Percentiles rank a stretch among this genome's conserved stretches.
These are phyloP conservation scores for Graphilbum sp. DNA, from an alignment of 2,329 filamentous ascomycete species.

Conservation along the genomic window DNA sequence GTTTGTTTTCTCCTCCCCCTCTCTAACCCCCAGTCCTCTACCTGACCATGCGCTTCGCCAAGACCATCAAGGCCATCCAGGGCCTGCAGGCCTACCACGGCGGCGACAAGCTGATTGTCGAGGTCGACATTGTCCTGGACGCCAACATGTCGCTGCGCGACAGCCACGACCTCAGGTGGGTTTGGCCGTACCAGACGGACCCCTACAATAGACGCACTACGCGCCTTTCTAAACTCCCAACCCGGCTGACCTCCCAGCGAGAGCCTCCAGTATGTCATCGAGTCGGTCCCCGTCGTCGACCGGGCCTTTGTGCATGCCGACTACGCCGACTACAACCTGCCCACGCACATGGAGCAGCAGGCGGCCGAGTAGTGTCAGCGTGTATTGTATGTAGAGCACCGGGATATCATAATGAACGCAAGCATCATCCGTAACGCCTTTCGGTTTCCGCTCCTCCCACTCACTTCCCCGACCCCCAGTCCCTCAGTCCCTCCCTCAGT, in stretches of 20 bases:
- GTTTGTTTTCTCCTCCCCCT: not conserved
- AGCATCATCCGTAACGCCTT: too few relatives aligned
- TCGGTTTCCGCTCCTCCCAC: too few relatives aligned
- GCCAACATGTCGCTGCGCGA: conserved; percentile 60
- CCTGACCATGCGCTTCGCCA: conserved; percentile 84
- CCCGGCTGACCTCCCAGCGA: too few relatives aligned
- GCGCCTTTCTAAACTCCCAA: too few relatives aligned
- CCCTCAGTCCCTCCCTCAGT: not conserved
- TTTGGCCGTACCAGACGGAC: too few relatives aligned
- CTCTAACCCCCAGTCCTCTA: conserved; percentile 43
- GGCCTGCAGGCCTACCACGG: conserved; percentile 73
- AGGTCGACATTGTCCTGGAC: conserved; percentile 70
- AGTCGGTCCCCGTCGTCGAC: conserved; percentile 67
- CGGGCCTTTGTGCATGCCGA: conserved; percentile 54
- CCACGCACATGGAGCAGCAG: conserved; percentile 38
- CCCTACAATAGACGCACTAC: too few relatives aligned
- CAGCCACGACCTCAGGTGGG: conserved; percentile 55
- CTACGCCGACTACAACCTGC: conserved; percentile 44
- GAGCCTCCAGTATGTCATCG: conserved; percentile 67
- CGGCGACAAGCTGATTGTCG: conserved; percentile 69
- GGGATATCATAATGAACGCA: too few relatives aligned
- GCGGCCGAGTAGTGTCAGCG: not conserved
- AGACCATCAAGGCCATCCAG: conserved; percentile 72
- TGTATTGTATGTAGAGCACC: too few relatives aligned
- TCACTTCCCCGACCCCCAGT: too few relatives aligned